Evolutionary conservation across 169 alveolate genomes (phyloP).

Genomic region (Plasmodium malariae): DNA sequence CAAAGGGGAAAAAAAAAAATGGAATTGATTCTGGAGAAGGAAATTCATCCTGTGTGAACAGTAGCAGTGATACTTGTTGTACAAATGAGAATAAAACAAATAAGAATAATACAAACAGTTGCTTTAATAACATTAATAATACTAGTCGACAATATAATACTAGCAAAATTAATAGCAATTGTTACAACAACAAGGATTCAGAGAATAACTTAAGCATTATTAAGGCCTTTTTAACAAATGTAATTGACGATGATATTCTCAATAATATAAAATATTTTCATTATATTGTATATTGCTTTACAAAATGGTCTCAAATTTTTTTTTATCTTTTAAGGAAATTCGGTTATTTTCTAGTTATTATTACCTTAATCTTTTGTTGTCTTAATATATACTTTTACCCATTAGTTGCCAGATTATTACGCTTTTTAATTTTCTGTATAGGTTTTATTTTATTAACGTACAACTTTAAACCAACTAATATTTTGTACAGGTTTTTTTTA

Average conservation of each 20-base stretch:
- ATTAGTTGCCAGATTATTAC: constrained; percentile 20
- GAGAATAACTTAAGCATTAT: constrained; percentile 43
- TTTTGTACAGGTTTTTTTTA: constrained; percentile 42
- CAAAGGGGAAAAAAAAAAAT: too few relatives aligned
- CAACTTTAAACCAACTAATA: constrained; percentile 69
- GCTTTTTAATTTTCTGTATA: constrained; percentile 21
- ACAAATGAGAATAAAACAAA: background rate
- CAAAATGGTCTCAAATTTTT: constrained; percentile 25
- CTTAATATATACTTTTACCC: constrained; percentile 66
- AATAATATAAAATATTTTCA: constrained; percentile 71
- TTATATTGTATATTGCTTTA: constrained; percentile 29
- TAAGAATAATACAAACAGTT: constrained; percentile 5
- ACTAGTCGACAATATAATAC: too few relatives aligned
- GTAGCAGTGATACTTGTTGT: background rate
- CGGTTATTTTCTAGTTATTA: constrained; percentile 55
- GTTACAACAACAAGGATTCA: too few relatives aligned
- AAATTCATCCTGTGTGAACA: too few relatives aligned
- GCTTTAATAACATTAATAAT: background rate
- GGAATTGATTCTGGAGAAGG: too few relatives aligned
- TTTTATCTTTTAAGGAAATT: constrained; percentile 46
- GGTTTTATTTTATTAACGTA: constrained; percentile 67
- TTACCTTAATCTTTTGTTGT: constrained; percentile 20
- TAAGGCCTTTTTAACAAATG: constrained; percentile 51
- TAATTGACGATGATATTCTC: constrained; percentile 66
- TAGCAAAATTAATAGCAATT: too few relatives aligned